Evolutionary conservation across 306 rosid genomes (phyloP).

Genomic region (Betula pendula): DNA sequence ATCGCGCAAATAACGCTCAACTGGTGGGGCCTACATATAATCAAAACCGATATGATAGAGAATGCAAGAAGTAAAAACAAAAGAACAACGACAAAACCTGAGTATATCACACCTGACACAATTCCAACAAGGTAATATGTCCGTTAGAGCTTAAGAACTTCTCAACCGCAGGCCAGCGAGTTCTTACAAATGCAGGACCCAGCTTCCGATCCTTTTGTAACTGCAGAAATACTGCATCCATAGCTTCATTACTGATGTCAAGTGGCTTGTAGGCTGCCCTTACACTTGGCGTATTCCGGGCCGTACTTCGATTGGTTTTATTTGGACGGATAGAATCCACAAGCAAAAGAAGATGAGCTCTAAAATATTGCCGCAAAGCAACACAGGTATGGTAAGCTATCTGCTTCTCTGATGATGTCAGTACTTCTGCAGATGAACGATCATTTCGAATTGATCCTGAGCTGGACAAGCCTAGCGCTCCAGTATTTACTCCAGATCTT

Average conservation of each 20-base stretch:
- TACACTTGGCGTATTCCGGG: conserved; percentile 75
- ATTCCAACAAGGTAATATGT: conserved; percentile 84
- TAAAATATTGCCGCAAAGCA: conserved; percentile 90
- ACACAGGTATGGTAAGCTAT: conserved; percentile 92
- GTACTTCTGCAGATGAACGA: conserved; percentile 76
- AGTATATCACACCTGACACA: conserved; percentile 78
- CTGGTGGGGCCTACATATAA: conserved; percentile 86
- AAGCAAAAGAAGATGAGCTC: conserved; percentile 88
- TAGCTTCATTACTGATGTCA: conserved; percentile 87
- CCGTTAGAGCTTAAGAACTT: conserved; percentile 77
- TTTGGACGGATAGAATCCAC: conserved; percentile 93
- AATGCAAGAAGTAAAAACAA: conserved; percentile 1
- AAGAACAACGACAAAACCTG: background rate
- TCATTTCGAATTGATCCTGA: conserved; percentile 82
- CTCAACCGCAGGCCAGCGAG: conserved; percentile 86
- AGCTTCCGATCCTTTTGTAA: conserved; percentile 95
- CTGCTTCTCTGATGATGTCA: conserved; percentile 95
- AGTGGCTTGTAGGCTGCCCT: conserved; percentile 97
- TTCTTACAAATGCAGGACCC: conserved; percentile 90
- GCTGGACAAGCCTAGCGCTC: conserved; percentile 64
- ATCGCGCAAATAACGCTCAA: conserved; percentile 91
- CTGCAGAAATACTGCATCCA: conserved; percentile 80
- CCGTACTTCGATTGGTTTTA: conserved; percentile 78
- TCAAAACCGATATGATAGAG: conserved; percentile 18
- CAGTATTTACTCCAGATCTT: conserved; percentile 88